A percentile compares a stretch with the other conserved stretches of the same genome.
These are phyloP conservation scores for Monosporascus sp. DNA, from an alignment of 2,329 filamentous ascomycete species.

Conservation along the genomic window DNA sequence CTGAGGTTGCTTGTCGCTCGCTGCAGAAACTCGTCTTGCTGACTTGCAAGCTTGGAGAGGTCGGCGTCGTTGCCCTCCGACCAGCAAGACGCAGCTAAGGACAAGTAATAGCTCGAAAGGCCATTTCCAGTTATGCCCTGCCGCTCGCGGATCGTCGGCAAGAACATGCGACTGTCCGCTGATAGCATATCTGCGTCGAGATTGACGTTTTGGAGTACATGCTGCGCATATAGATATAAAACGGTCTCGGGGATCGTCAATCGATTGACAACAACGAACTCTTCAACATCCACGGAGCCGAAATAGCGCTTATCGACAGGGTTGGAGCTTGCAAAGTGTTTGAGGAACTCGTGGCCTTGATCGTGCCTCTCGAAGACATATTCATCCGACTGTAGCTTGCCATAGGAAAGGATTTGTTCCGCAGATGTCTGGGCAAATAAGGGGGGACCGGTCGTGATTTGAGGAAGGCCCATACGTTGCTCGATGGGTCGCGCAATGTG, in stretches of 20 bases:
- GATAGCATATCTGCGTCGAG: conserved; percentile 19
- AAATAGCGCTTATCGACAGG: conserved; percentile 20
- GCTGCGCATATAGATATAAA: conserved; percentile 25
- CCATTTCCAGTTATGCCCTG: not conserved
- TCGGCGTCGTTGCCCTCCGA: not conserved
- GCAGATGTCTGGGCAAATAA: conserved; percentile 22
- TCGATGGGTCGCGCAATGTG: conserved; percentile 33
- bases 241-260: conserved; percentile 18
- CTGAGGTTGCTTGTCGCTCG: not conserved
- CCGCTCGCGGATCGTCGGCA: not conserved
- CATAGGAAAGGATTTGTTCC: conserved; percentile 29
- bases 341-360: conserved; percentile 27
- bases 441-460: conserved; percentile 28
- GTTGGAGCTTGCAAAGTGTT: conserved; percentile 27
- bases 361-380: conserved; percentile 30
- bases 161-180: not conserved
- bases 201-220: conserved; percentile 21
- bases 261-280: conserved; percentile 21
- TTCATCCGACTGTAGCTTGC: conserved; percentile 28
- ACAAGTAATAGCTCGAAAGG: not conserved
- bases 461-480: conserved; percentile 27
- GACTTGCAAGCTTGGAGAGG: not conserved
- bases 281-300: conserved; percentile 10
- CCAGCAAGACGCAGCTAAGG: not conserved
- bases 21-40: not conserved